These are phyloP conservation scores for Aspergillus conjunctus DNA, from an alignment of 495 filamentous ascomycete species.

Conservation along the genomic window DNA sequence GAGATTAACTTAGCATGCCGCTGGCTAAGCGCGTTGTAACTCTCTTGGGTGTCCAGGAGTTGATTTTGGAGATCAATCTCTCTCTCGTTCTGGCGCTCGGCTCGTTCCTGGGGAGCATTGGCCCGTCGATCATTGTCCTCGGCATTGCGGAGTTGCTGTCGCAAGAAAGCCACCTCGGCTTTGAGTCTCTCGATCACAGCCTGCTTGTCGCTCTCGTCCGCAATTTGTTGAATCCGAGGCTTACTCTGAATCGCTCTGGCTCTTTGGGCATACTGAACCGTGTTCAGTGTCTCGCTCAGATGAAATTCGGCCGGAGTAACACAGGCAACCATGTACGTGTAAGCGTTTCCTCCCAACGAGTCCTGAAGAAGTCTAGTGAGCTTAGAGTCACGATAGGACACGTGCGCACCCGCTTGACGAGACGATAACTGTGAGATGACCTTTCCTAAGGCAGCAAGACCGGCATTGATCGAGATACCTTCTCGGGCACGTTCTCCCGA, in stretches of 20 bases:
- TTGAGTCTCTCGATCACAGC: slow-evolving; percentile 91
- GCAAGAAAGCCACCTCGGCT: slow-evolving; percentile 89
- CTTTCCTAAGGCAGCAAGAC: slow-evolving; percentile 92
- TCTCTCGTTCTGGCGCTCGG: slow-evolving; percentile 77
- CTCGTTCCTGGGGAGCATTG: slow-evolving; percentile 63
- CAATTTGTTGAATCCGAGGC: slow-evolving; percentile 87
- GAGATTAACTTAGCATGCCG: slow-evolving; percentile 95
- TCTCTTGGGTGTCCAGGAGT: slow-evolving; percentile 89
- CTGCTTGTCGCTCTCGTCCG: slow-evolving; percentile 92
- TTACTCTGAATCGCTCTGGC: slow-evolving; percentile 97
- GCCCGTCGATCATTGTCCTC: slow-evolving; percentile 67
- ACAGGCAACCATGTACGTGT: slow-evolving; percentile 99
- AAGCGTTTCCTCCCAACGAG: slow-evolving; percentile 95
- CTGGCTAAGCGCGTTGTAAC: slow-evolving; percentile 85
- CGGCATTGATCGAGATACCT: slow-evolving; percentile 98
- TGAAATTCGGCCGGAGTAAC: slow-evolving; percentile 97
- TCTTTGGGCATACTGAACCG: slow-evolving; percentile 92
- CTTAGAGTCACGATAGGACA: slow-evolving; percentile 97
- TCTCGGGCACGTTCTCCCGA: slow-evolving; percentile 95
- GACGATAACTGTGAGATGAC: slow-evolving; percentile 98
- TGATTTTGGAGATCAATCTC: slow-evolving; percentile 94
- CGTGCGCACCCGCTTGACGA: slow-evolving; percentile 81
- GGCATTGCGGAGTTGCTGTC: slow-evolving; percentile 81
- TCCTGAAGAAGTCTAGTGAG: slow-evolving; percentile 96
- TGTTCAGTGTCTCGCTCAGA: slow-evolving; percentile 96